phyloP scores from a whole-genome alignment of 164 flowering plant genomes.

The Stephania yunnanensis region DNA sequence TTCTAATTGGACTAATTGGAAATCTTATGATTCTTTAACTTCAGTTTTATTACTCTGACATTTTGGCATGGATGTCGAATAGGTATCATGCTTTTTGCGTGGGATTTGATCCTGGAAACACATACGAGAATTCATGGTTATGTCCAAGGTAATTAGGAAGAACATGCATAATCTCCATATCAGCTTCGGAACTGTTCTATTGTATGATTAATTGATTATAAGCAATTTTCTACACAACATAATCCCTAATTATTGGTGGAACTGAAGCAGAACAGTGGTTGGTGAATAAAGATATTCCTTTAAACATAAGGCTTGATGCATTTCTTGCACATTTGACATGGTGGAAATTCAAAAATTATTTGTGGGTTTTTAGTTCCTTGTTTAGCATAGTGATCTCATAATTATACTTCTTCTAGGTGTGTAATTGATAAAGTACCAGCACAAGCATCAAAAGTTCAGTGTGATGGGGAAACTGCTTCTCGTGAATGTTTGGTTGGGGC shows the following conservation, averaged over 20 bases:
- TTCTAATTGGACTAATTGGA: not conserved
- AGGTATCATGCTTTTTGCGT: constrained; percentile 99
- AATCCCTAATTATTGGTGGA: not conserved
- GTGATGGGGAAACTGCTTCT: constrained; percentile 19
- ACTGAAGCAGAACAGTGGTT: not conserved
- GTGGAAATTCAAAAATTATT: not conserved
- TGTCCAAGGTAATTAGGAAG: constrained; percentile 72
- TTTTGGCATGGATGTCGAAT: constrained; percentile 20
- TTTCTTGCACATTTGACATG: not conserved
- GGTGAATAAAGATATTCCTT: not conserved
- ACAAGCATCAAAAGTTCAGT: constrained; percentile 20
- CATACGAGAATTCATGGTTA: constrained; percentile 76
- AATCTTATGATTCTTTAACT: not conserved
- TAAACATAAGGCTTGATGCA: not conserved
- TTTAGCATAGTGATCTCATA: not conserved
- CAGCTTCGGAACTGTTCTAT: not conserved
- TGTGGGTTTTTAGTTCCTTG: not conserved
- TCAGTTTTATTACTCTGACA: constrained; percentile 13
- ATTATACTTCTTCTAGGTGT: constrained; percentile 40
- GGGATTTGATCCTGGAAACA: constrained; percentile 76
- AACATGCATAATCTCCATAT: not conserved
- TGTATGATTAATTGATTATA: not conserved
- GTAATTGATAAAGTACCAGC: constrained; percentile 18
- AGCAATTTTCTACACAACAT: not conserved
- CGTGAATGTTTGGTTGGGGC: constrained; percentile 27